Evolutionary conservation across 306 rosid genomes (phyloP), one percentile per base, ranked within the genome.

Genomic region (Rubus parviflorus): DNA sequence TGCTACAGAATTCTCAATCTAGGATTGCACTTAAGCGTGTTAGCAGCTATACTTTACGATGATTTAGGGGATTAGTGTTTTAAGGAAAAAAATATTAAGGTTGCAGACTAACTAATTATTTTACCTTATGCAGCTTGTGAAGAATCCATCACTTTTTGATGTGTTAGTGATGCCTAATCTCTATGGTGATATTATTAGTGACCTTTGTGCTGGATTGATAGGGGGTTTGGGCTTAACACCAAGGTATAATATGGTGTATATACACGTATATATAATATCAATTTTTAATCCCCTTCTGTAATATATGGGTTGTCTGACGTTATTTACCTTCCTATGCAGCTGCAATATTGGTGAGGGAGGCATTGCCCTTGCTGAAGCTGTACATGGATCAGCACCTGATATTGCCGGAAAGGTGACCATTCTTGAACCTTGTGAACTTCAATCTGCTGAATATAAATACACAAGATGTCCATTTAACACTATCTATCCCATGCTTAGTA

Each of bases 161-260:
- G 99, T 96, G 71, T 82, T 96, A 82, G 99, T 96, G 90, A 96
- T 96, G 99, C 99, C 99, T 72, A 96, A 96, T 73, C 98, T 96
- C 15, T 96, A 96, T 76, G 99, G 99, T 85, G 99, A 96, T 75
- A 96, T 96, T 80, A 96, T 96, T 58, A 96, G 99, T 79, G 99
- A 96, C 78, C 99, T 96, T 75, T 96, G 99, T 76, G 99, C 99
- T 73, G 99, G 99, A 72, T 86, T 96, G 89, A 62, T 96, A 64
- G 99, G 99, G n/a, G 99, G 99, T 43, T 83, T 96, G 83, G 99
- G 99, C 74, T 86, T 96, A 83, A 96, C 99, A 41, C 99, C 99
- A 58, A 96, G 99, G 99, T 75, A 74, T 74, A 45, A 15, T 37
- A 8, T 88, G 0, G 5, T 30, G 5, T 14, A 30, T 19, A 20